Percentiles rank a stretch among this genome's conserved stretches.
phyloP scores from a whole-genome alignment of 805 yeast species.

The Middelhovenomyces tepae region DNA sequence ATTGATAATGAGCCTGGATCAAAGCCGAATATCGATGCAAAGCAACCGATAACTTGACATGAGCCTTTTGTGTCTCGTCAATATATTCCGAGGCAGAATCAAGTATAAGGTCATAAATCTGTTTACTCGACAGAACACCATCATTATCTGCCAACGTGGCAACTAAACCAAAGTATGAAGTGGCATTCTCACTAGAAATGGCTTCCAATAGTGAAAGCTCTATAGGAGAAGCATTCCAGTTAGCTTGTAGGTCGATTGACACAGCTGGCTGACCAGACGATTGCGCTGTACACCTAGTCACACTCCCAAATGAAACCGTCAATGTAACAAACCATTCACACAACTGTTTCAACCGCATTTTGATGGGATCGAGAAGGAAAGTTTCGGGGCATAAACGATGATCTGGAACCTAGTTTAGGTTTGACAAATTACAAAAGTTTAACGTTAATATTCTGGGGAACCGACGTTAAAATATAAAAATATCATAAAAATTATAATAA shows the following conservation, averaged over 20 bases:
- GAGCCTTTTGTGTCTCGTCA: slow-evolving; percentile 9
- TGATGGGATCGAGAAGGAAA: too few species aligned
- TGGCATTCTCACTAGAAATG: slow-evolving; percentile 22
- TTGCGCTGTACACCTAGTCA: too few species aligned
- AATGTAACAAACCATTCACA: too few species aligned
- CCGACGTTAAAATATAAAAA: too few species aligned
- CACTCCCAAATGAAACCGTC: too few species aligned
- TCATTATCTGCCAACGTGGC: slow-evolving; percentile 14
- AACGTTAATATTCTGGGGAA: too few species aligned
- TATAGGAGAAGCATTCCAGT: slow-evolving; percentile 17
- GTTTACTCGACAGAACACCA: slow-evolving; percentile 10
- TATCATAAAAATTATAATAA: too few species aligned
- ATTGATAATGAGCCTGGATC: slow-evolving; percentile 53
- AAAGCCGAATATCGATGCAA: slow-evolving; percentile 49
- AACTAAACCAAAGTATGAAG: slow-evolving; percentile 28
- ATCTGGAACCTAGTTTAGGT: too few species aligned
- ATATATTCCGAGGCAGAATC: slow-evolving; percentile 16
- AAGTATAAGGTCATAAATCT: slow-evolving; percentile 14
- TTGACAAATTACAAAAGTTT: too few species aligned
- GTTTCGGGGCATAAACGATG: too few species aligned
- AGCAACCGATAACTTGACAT: slow-evolving; percentile 37
- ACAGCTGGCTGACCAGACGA: too few species aligned
- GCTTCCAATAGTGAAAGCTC: slow-evolving; percentile 23
- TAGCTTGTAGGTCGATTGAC: slow-evolving; percentile 14
- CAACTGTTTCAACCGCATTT: too few species aligned